A percentile compares a stretch with the other conserved stretches of the same genome.
These are phyloP conservation scores for Ogataea hybrid DNA, from an alignment of 1,139 yeast species.

Conservation along the genomic window DNA sequence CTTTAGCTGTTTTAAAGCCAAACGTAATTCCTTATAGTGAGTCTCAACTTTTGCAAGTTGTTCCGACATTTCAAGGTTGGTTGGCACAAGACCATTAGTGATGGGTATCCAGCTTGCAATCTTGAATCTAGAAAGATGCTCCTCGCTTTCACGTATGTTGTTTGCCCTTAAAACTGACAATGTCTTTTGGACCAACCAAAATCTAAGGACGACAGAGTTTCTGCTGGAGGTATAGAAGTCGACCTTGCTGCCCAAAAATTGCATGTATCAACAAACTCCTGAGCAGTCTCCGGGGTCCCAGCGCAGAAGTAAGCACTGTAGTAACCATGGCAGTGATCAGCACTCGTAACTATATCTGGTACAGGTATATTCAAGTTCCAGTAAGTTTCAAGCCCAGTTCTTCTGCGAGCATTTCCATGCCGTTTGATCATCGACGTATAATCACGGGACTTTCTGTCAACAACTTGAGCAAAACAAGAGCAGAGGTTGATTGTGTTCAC, in stretches of 20 bases:
- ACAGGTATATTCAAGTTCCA: constrained; percentile 29
- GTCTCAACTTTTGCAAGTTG: constrained; percentile 33
- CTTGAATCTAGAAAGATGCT: constrained; percentile 15
- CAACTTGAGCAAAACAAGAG: constrained; percentile 46
- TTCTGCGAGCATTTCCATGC: constrained; percentile 12
- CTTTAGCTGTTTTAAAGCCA: constrained; percentile 35
- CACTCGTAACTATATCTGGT: constrained; percentile 11
- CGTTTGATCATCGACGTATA: constrained; percentile 12
- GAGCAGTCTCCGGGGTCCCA: constrained; percentile 67
- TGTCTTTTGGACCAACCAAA: constrained; percentile 67
- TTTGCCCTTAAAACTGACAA: constrained; percentile 18
- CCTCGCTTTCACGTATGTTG: constrained; percentile 9
- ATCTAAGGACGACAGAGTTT: constrained; percentile 68
- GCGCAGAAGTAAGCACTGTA: constrained; percentile 43
- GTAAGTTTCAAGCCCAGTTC: constrained; percentile 23
- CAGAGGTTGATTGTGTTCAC: constrained; percentile 38
- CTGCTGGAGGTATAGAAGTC: constrained; percentile 68
- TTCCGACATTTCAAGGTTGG: constrained; percentile 29
- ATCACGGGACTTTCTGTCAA: constrained; percentile 17
- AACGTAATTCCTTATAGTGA: constrained; percentile 33
- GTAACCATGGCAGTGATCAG: constrained; percentile 8
- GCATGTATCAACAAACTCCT: constrained; percentile 71
- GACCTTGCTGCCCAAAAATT: constrained; percentile 90
- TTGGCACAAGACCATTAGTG: constrained; percentile 33
- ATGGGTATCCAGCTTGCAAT: constrained; percentile 41